phyloP scores from a whole-genome alignment of 768 basidiomycete genomes.

The Leccinum boreale region DNA sequence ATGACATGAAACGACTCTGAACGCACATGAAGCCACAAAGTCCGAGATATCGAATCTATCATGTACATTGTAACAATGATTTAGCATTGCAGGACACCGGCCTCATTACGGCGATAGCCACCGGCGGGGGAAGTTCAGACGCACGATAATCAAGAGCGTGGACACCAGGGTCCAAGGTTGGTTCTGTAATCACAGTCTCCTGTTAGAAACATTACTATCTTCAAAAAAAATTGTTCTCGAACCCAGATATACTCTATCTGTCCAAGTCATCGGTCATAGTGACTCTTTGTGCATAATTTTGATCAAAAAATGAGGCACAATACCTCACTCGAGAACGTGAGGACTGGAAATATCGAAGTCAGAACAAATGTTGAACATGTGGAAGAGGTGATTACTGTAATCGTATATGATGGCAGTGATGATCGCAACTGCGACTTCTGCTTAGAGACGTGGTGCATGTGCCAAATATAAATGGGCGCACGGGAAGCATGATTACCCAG shows the following conservation, averaged over 20 bases:
- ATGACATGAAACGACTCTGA: neutral
- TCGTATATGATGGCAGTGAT: neutral
- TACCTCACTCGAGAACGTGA: neutral
- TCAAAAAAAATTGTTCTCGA: neutral
- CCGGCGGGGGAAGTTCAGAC: neutral
- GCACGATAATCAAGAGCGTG: neutral
- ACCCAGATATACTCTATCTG: neutral
- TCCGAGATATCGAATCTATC: too few species aligned
- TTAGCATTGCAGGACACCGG: too few species aligned
- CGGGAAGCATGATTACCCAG: rapidly evolving
- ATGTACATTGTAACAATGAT: too few species aligned
- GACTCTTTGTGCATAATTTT: too few species aligned
- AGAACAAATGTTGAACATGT: neutral
- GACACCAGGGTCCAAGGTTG: neutral
- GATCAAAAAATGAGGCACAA: neutral
- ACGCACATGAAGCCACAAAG: too few species aligned
- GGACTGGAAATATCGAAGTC: neutral
- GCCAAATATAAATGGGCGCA: neutral
- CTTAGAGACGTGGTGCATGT: neutral
- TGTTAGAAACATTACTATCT: neutral
- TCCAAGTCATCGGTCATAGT: neutral
- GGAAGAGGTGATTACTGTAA: neutral
- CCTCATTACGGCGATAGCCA: neutral
- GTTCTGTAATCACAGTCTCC: neutral
- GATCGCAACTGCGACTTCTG: neutral